Base-by-base conservation (phyloP, 2,329 filamentous ascomycete genomes). In the Curvularia sp. region DNA sequence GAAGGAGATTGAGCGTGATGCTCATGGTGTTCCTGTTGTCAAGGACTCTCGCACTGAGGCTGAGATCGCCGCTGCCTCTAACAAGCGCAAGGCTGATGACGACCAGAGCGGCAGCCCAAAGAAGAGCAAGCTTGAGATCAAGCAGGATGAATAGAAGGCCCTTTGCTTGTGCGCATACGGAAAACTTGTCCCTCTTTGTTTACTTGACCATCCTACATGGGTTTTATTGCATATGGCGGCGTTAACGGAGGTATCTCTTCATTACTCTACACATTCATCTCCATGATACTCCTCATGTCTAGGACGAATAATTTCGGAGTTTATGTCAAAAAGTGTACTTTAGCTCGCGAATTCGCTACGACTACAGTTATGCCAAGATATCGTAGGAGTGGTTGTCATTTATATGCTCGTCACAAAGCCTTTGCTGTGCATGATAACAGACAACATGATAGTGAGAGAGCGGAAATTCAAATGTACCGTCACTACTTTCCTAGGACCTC, bases 41-140 rank as follows among this genome's bases (percentile, higher is more conserved):
- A 64, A 69, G 60, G 69, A 70, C 52, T 64, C 65, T 3, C 63
- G 58, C 53, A 51, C 45, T 18, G 63, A 67, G 12, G 54, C 54
- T 25, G 62, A 63, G 45, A 63, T 60, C 8, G 55, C 43, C 23
- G 59, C 57, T 32, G 28, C 54, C 15, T 67, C 65, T 55, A 74
- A 70, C 64, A 76, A 76, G 69, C 72, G 73, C 68, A 74, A 74
- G 67, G 73, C 70, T 34, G 66, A 67, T 5, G 69, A 71, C 38
- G 60, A 61, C 32, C 60, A 65, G 27, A 58, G 55, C 38, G 60
- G 54, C 30, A 62, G 55, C 52, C 53, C 66, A 45, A 76, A 76
- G 72, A 74, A 74, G 65, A 61, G 61, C 57, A 76, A 75, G 70
- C 39, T 75, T n/a, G 68, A 71, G 65, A 69, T 75, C 63, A 73